phyloP scores from a whole-genome alignment of 2,329 filamentous ascomycete genomes.

The Colletotrichum destructivum region DNA sequence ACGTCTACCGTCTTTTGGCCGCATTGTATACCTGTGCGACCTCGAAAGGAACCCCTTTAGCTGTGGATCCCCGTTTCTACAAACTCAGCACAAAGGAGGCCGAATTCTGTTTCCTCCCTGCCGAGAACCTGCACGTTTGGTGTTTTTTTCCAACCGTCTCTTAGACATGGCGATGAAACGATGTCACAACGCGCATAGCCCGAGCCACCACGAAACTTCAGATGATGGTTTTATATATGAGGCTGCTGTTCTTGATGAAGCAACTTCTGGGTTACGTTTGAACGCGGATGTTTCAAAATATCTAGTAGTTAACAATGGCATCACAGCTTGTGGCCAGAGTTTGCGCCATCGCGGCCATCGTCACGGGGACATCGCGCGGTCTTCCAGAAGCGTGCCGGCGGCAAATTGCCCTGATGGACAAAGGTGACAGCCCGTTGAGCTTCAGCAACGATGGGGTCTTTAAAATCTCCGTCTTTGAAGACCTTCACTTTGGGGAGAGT shows the following conservation, averaged over 20 bases:
- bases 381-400: not conserved
- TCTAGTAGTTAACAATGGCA: not conserved
- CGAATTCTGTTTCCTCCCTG: not conserved
- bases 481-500: conserved; percentile 82
- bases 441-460: conserved; percentile 64
- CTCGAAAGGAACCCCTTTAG: no score
- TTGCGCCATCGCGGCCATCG: not conserved
- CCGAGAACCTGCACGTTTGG: not conserved
- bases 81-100: not conserved
- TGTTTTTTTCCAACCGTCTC: not conserved
- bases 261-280: no score
- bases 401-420: not conserved
- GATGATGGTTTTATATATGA: conserved; percentile 31
- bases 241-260: not conserved
- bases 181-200: not conserved
- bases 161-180: conserved; percentile 29
- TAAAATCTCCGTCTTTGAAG: conserved; percentile 74
- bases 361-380: conserved; percentile 11
- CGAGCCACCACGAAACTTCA: conserved; percentile 20
- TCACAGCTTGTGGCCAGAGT: not conserved
- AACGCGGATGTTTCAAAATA: not conserved
- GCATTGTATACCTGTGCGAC: no score
- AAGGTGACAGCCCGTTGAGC: conserved; percentile 44
- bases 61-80: no score
- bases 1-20: no score